Evolutionary conservation across 169 alveolate genomes (phyloP).

Genomic region (Eimeria praecox): DNA sequence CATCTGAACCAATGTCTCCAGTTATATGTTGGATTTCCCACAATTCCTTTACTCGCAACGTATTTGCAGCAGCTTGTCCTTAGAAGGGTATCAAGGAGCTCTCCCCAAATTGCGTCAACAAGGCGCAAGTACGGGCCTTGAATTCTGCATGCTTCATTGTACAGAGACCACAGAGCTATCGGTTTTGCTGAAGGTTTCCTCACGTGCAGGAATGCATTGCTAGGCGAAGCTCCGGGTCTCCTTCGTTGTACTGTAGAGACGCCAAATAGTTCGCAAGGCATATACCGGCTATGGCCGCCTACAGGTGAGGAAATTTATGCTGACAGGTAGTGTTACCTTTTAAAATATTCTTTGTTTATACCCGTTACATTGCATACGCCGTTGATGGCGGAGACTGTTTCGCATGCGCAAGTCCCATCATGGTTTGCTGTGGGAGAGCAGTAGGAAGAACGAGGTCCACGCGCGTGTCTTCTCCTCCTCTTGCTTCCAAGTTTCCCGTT

Average conservation of each 20-base stretch:
- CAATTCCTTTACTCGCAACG: neutral
- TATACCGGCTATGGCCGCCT: neutral
- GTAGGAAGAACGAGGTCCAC: neutral
- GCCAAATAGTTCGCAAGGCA: neutral
- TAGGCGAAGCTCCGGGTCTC: neutral
- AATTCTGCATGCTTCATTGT: neutral
- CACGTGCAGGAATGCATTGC: neutral
- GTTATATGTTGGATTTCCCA: neutral
- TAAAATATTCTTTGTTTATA: neutral
- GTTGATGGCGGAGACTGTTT: neutral
- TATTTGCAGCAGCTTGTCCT: neutral
- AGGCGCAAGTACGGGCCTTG: neutral
- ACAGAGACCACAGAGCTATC: neutral
- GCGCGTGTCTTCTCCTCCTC: neutral
- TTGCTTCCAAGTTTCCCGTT: neutral
- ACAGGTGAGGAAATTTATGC: neutral
- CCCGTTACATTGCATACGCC: neutral
- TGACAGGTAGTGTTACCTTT: neutral
- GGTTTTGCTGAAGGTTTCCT: neutral
- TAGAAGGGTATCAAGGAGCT: neutral
- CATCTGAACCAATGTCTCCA: neutral
- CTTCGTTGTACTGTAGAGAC: neutral
- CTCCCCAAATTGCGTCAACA: neutral
- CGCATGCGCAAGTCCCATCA: neutral
- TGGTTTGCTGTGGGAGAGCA: neutral